These are phyloP conservation scores for Mycena leptocephala DNA, from an alignment of 768 basidiomycete species.

Conservation along the genomic window DNA sequence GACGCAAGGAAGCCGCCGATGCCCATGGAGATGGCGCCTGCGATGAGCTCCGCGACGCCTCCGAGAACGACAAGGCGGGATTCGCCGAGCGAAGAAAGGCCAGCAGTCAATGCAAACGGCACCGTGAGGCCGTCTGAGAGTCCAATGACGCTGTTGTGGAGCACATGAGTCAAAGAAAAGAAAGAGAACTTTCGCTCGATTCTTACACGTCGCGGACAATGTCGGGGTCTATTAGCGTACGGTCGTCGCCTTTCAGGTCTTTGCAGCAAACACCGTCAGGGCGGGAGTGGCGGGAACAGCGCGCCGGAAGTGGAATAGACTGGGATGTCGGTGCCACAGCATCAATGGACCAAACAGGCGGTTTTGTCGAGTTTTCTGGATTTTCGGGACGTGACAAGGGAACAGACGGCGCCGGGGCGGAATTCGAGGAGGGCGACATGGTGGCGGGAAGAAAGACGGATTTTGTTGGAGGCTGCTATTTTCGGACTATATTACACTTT, in stretches of 20 bases:
- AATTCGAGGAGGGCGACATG: conserved; percentile 30
- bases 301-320: conserved; percentile 65
- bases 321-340: conserved; percentile 53
- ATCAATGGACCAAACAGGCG: conserved; percentile 80
- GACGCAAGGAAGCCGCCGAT: conserved; percentile 98
- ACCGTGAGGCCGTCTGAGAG: conserved; percentile 93
- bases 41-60: conserved; percentile 95
- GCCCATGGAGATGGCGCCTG: conserved; percentile 98
- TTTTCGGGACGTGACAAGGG: conserved; percentile 27
- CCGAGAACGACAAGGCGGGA: conserved; percentile 95
- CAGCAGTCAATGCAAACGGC: conserved; percentile 93
- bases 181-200: not conserved
- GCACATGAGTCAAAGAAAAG: not conserved
- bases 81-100: conserved; percentile 90
- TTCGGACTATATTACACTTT: not conserved
- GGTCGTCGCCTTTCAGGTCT: conserved; percentile 88
- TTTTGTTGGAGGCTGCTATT: conserved; percentile 1
- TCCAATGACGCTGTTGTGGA: conserved; percentile 80
- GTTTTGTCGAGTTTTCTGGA: conserved; percentile 49
- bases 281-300: conserved; percentile 71
- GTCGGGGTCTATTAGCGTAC: conserved; percentile 89
- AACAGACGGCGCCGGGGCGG: conserved; percentile 33
- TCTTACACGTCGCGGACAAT: conserved; percentile 90
- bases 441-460: conserved; percentile 26
- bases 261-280: conserved; percentile 88